Conservation (phyloP, 164 flowering plant species). For the Dillenia turbinata region DNA sequence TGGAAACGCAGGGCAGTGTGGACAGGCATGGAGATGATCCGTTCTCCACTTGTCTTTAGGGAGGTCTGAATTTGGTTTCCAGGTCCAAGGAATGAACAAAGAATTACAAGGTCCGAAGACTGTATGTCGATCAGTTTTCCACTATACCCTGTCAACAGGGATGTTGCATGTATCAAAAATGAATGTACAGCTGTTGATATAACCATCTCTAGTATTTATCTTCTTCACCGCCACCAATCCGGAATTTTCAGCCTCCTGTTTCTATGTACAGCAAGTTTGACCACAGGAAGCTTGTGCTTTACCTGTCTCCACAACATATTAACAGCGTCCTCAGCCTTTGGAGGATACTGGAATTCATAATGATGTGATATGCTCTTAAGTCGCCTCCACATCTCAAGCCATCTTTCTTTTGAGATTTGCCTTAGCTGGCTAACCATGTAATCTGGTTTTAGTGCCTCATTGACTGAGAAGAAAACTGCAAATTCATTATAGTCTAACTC, state of each 20-base stretch:
- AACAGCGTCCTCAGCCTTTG: constrained; percentile 73
- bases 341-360: constrained; percentile 83
- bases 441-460: constrained; percentile 68
- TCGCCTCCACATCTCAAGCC: constrained; percentile 80
- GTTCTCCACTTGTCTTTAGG: no score
- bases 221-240: constrained; percentile 70
- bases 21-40: no score
- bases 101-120: no score
- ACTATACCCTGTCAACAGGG: no score
- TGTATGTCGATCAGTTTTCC: no score
- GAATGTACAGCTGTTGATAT: constrained; percentile 18
- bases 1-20: no score
- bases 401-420: constrained; percentile 56
- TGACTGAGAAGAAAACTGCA: constrained; percentile 73
- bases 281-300: constrained; percentile 68
- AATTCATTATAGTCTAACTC: constrained; percentile 80
- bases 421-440: constrained; percentile 67
- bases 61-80: no score
- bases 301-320: constrained; percentile 95
- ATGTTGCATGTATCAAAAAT: no score
- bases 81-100: no score
- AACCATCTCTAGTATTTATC: constrained; percentile 19
- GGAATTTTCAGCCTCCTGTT: constrained; percentile 68
- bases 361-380: constrained; percentile 74
- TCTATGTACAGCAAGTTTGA: constrained; percentile 66